Evolutionary conservation across 176 grass and related monocot species (phyloP), one percentile per base, ranked within the genome.

Genomic region (Triticum urartu): DNA sequence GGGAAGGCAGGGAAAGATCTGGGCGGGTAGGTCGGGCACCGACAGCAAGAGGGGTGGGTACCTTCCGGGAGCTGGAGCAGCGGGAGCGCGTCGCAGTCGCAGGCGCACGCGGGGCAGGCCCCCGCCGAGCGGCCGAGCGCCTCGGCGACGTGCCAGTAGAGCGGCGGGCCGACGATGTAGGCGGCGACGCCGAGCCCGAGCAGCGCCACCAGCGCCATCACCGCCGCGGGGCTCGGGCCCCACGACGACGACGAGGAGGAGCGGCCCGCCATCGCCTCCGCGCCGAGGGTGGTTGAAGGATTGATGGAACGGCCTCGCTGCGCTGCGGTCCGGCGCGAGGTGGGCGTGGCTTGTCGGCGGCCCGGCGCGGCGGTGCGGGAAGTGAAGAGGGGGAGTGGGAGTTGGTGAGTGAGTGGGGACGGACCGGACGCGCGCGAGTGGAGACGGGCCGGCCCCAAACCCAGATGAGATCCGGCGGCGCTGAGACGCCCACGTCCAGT

Each of bases 81-180:
- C 40, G 92, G 89, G 59, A 90, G 92, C 4, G 90, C 82, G 85
- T 95, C 95, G 87, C 97, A 99, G 86, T 99, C 92, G 79, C 97
- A 99, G 74, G 78, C 45, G 88, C 94, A 97, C 4, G 84, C 70
- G 48, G 91, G 77, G 81, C 96, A 98, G 24, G 81, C 50, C 2
- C 84, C 82, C 25, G 92, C 32, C 30, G 97, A 93, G 77, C 90
- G 59, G 43, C 85, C 89, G 63, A 99, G 83, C 78, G 78, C 90
- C 72, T 94, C 97, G 11, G 89, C 94, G 5, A 92, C 45, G 92
- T 89, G 97, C 97, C 97, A 99, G 89, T 99, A 99, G 67, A 99
- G 97, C 75, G 87, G 97, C 45, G 94, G 94, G 28, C 92, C 97
- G 68, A 99, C 90, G 81, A 99, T 99, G 90, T 99, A 99, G 47